A percentile compares a stretch with the other conserved stretches of the same genome.
Evolutionary conservation across 139 green algal genomes (phyloP).

Genomic region (Coelastrella sp.): DNA sequence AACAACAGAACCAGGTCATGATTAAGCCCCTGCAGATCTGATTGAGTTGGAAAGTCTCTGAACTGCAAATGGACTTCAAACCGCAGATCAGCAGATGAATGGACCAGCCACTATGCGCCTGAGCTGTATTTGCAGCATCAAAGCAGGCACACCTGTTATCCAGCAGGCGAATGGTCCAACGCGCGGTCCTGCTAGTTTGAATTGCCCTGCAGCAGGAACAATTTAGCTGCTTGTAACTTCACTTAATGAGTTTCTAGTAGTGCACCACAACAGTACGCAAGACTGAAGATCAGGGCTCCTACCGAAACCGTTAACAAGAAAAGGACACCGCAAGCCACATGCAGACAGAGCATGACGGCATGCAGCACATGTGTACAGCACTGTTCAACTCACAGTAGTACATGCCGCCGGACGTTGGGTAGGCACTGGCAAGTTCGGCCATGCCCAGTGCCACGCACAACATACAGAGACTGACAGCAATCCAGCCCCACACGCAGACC

Average conservation of each 20-base stretch:
- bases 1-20: too few relatives aligned
- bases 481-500: conserved; percentile 57
- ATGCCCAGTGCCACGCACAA: conserved; percentile 57
- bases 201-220: conserved; percentile 29
- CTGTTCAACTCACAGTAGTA: conserved; percentile 41
- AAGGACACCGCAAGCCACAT: too few relatives aligned
- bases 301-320: too few relatives aligned
- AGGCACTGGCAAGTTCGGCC: conserved; percentile 52
- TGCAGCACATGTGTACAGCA: neutral
- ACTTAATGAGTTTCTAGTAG: neutral
- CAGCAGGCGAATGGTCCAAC: conserved; percentile 41
- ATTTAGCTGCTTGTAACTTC: conserved; percentile 7
- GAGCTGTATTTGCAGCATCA: too few relatives aligned
- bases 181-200: conserved; percentile 14
- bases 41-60: too few relatives aligned
- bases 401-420: conserved; percentile 54
- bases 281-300: too few relatives aligned
- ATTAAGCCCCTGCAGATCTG: too few relatives aligned
- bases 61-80: too few relatives aligned
- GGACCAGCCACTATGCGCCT: too few relatives aligned
- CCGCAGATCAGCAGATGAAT: too few relatives aligned
- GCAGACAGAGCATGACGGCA: neutral
- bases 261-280: too few relatives aligned
- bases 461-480: conserved; percentile 17
- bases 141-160: conserved; percentile 38